Conservation (phyloP, 139 green algal genomes). For the Picochlorum sp. region DNA sequence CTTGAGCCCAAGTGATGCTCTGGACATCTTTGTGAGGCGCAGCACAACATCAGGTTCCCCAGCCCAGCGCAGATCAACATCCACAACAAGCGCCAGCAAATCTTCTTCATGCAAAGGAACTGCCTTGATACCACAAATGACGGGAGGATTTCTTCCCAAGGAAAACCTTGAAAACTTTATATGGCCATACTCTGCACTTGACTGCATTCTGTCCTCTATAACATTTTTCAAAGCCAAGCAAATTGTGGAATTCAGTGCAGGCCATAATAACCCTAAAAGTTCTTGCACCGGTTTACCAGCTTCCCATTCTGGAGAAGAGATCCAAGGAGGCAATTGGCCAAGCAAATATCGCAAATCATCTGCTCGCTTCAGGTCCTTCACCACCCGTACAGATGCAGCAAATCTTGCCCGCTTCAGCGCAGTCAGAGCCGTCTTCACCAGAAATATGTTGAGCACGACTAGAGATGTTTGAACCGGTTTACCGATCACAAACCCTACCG, state of each 20-base stretch:
- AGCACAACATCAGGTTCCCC: constrained; percentile 29
- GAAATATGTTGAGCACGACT: constrained; percentile 13
- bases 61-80: constrained; percentile 31
- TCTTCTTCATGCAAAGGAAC: constrained; percentile 19
- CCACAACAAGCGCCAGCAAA: constrained; percentile 22
- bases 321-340: constrained; percentile 21
- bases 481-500: not conserved
- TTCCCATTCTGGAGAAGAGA: constrained; percentile 19
- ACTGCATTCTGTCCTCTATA: constrained; percentile 24
- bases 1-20: constrained; percentile 10
- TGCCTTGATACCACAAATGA: constrained; percentile 15
- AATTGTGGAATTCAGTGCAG: constrained; percentile 7
- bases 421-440: constrained; percentile 13
- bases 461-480: constrained; percentile 4
- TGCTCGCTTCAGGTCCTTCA: constrained; percentile 22
- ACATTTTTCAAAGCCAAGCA: constrained; percentile 28
- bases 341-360: constrained; percentile 20
- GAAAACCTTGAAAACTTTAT: constrained; percentile 13
- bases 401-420: constrained; percentile 19
- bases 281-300: not conserved
- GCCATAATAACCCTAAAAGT: not conserved
- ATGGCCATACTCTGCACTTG: constrained; percentile 20
- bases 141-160: constrained; percentile 16
- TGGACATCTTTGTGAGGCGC: constrained; percentile 16
- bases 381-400: constrained; percentile 16